Conservation (phyloP, 2,329 filamentous ascomycete species). For the Aspergillus fumigatiaffinis region DNA sequence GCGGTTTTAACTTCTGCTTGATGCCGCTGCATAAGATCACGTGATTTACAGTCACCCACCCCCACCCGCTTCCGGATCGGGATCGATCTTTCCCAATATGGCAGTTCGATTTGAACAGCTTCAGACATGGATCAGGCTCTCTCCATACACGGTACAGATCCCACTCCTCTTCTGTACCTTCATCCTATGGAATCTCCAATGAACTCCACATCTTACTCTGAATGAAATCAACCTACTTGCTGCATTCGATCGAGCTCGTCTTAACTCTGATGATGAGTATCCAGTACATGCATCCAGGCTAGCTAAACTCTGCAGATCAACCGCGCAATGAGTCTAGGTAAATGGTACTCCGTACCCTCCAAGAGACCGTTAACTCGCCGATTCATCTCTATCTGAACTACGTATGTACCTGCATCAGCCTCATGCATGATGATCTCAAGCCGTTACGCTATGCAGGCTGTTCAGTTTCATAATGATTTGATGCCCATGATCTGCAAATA, state of each 20-base stretch:
- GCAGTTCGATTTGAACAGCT: background rate
- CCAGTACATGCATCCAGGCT: too few relatives aligned
- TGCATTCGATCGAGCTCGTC: background rate
- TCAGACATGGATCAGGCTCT: background rate
- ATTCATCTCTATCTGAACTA: too few relatives aligned
- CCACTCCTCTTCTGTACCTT: too few relatives aligned
- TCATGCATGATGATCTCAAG: too few relatives aligned
- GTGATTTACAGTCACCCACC: background rate
- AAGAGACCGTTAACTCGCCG: background rate
- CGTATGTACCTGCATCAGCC: too few relatives aligned
- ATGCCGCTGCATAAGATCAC: background rate
- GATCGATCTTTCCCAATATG: background rate
- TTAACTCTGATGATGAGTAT: background rate
- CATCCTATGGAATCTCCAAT: background rate
- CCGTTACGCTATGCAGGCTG: too few relatives aligned
- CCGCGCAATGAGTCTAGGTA: too few relatives aligned
- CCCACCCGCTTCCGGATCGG: background rate
- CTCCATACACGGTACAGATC: background rate
- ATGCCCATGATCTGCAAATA: background rate
- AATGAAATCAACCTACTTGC: background rate
- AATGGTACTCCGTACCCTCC: too few relatives aligned
- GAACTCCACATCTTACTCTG: too few relatives aligned
- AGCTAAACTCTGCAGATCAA: background rate
- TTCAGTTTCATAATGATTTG: too few relatives aligned
- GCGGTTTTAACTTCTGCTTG: too few relatives aligned